Base-by-base conservation (phyloP, 495 filamentous ascomycete species). In the Daldinia childiae region DNA sequence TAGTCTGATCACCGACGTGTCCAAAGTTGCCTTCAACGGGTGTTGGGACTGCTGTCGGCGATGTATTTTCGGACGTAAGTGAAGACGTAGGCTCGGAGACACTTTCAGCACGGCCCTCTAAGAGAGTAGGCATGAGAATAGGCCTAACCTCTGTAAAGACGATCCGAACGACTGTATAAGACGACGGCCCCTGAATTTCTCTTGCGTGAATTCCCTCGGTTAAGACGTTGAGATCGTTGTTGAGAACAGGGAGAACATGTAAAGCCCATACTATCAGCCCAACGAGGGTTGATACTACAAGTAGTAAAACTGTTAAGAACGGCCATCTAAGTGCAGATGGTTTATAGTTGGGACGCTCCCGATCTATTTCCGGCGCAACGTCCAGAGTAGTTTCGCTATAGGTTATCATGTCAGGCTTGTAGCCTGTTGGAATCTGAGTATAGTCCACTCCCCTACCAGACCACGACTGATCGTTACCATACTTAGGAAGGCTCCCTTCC, bases 251-350 rank as follows among this genome's bases (percentile, higher is more conserved):
- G 19, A 81, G 69, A 12, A 58, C 59, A 17, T 59, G 62, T 9
- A 76, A 72, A 17, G 76, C 77, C 34, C 66, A 73, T 4, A 39
- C 75, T 48, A 79, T 48, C 5, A 73, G 15, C 3, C 66, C 73
- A 6, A 80, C 38, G 8, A 76, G 38, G 0, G 58, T 68, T 24
- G 74, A 27, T 58, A 80, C 48, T 36, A 69, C 57, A 6, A 69
- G 26, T 21, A 74, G 50, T 41, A 78, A 51, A 34, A 9, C 39
- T 0, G 52, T 41, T n/a, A 81, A 64, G 69, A 80, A 81, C 21
- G 72, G 66, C 77, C 79, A 79, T 72, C 76, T 71, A 62, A 81
- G 54, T 8, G 78, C 69, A n/a, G 66, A 43, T 8, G 79, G 79
- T 55, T 72, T 75, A 63, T 81, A 81, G 63, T 80, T 76, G 30